phyloP scores from a whole-genome alignment of 192 early-diverging fungal species.

The Dimargaris xerosporica region DNA sequence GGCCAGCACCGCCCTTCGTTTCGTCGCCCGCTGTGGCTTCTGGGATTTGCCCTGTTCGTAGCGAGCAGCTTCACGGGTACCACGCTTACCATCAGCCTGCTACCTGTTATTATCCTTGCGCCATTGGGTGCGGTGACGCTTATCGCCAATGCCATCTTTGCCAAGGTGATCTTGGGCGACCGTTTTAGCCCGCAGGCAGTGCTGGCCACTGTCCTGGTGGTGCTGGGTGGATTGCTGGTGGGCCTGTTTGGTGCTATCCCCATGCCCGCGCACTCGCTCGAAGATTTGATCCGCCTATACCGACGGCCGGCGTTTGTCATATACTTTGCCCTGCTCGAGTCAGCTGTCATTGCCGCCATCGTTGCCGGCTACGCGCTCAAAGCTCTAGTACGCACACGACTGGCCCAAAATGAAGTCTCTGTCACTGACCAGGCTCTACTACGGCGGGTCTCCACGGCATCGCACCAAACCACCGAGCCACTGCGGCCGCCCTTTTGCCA shows the following conservation, averaged over 20 bases:
- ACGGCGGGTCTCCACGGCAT: no score
- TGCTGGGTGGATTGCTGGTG: conserved; percentile 45
- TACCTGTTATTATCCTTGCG: conserved; percentile 62
- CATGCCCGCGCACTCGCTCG: conserved; percentile 49
- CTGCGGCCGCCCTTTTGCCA: background rate
- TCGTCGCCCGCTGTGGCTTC: conserved; percentile 9
- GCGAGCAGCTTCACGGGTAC: conserved; percentile 15
- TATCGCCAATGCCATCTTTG: conserved; percentile 66
- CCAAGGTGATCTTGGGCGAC: conserved; percentile 43
- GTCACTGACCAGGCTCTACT: background rate
- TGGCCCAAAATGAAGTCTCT: background rate
- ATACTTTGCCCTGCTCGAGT: conserved; percentile 40
- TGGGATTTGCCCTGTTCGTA: conserved; percentile 7
- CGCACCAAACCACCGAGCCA: background rate
- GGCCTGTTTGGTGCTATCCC: conserved; percentile 61
- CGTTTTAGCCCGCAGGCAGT: conserved; percentile 43
- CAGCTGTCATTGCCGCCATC: conserved; percentile 30
- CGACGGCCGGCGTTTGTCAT: conserved; percentile 47
- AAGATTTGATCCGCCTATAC: conserved; percentile 48
- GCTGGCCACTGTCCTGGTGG: conserved; percentile 49
- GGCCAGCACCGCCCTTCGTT: conserved; percentile 1
- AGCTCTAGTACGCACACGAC: background rate
- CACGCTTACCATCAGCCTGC: conserved; percentile 53
- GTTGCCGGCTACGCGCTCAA: conserved; percentile 10
- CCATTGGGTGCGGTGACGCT: conserved; percentile 57